Conservation (phyloP, 495 filamentous ascomycete species). For the Neurospora sp. region DNA sequence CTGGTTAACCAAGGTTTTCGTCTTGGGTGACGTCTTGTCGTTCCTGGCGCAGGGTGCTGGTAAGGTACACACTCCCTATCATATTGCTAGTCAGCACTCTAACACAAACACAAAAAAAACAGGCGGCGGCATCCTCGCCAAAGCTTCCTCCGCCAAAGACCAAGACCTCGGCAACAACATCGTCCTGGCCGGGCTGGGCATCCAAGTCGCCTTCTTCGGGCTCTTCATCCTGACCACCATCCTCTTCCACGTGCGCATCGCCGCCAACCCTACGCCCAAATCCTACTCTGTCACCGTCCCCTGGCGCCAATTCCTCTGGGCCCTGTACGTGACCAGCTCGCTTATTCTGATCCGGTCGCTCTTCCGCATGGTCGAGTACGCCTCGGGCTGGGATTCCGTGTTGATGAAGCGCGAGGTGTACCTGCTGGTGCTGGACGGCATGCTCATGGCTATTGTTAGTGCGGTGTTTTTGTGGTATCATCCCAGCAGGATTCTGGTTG, state of each 20-base stretch:
- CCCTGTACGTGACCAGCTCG: slow-evolving; percentile 39
- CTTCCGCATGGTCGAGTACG: slow-evolving; percentile 54
- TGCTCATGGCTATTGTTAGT: slow-evolving; percentile 10
- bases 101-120: too few species aligned
- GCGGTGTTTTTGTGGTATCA: slow-evolving; percentile 13
- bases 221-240: slow-evolving; percentile 39
- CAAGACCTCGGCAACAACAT: slow-evolving; percentile 32
- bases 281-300: not conserved
- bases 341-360: slow-evolving; percentile 54
- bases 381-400: slow-evolving; percentile 6
- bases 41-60: slow-evolving; percentile 30
- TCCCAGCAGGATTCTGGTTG: slow-evolving; percentile 9
- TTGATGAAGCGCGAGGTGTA: slow-evolving; percentile 12
- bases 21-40: slow-evolving; percentile 30
- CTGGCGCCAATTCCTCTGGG: slow-evolving; percentile 41
- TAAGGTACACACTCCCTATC: not conserved
- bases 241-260: slow-evolving; percentile 26
- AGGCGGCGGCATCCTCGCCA: slow-evolving; percentile 26
- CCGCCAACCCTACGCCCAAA: not conserved
- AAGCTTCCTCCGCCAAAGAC: slow-evolving; percentile 12
- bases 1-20: slow-evolving; percentile 43
- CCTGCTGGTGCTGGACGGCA: slow-evolving; percentile 12
- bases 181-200: slow-evolving; percentile 34
- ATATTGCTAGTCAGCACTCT: not conserved
- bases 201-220: slow-evolving; percentile 45